Conservation (phyloP, 2,329 filamentous ascomycete species). For the Aspergillus sp. region DNA sequence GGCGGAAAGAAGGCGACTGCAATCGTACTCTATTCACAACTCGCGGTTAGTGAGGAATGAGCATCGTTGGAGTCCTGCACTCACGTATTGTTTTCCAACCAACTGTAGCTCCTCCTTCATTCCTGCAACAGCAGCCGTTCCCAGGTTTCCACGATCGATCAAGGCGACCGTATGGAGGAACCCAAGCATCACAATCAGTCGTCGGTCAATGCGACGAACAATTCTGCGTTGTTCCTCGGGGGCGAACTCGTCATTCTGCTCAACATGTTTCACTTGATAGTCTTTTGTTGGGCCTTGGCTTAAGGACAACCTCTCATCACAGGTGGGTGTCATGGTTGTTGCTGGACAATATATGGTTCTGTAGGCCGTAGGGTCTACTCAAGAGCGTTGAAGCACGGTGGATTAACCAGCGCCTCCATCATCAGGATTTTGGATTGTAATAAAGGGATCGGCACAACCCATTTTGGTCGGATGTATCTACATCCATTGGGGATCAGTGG, state of each 20-base stretch:
- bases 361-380: too few species aligned
- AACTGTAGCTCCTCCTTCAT: slow-evolving; percentile 14
- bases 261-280: background rate
- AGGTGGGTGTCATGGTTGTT: background rate
- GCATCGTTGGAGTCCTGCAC: background rate
- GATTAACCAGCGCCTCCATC: background rate
- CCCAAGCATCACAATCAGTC: slow-evolving; percentile 18
- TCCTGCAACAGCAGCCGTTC: slow-evolving; percentile 15
- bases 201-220: slow-evolving; percentile 16
- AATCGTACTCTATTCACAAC: slow-evolving; percentile 16
- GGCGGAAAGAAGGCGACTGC: slow-evolving; percentile 17
- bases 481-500: background rate
- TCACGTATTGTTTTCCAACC: slow-evolving; percentile 14
- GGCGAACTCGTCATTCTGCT: background rate
- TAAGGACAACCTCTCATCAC: background rate
- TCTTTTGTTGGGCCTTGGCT: background rate
- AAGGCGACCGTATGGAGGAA: slow-evolving; percentile 16
- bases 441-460: too few species aligned
- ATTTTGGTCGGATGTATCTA: too few species aligned
- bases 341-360: too few species aligned
- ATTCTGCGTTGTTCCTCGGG: slow-evolving; percentile 16
- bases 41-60: too few species aligned
- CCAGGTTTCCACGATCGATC: slow-evolving; percentile 19
- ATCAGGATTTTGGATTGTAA: too few species aligned
- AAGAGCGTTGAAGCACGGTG: too few species aligned